These are phyloP conservation scores for Verticillium alfalfae DNA, from an alignment of 2,329 filamentous ascomycete species.

Conservation along the genomic window DNA sequence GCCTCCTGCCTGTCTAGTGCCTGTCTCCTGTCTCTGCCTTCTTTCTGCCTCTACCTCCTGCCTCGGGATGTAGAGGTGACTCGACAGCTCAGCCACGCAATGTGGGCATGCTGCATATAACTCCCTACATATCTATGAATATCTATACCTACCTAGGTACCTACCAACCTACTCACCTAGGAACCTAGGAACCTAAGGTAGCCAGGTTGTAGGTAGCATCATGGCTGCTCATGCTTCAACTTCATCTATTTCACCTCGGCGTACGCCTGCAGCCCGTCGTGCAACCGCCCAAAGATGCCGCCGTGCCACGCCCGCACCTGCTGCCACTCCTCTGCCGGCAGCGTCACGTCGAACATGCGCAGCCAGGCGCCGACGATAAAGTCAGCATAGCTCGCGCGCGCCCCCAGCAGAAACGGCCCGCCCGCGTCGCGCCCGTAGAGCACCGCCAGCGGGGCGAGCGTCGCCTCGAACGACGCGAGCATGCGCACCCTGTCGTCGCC, in stretches of 20 bases:
- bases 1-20: too few species aligned
- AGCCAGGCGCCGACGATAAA: conserved; percentile 53
- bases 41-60: too few species aligned
- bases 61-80: too few species aligned
- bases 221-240: too few species aligned
- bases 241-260: conserved; percentile 19
- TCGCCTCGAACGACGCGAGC: conserved; percentile 30
- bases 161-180: too few species aligned
- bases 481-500: conserved; percentile 33
- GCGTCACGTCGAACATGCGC: conserved; percentile 31
- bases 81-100: too few species aligned
- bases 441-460: conserved; percentile 33
- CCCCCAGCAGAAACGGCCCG: conserved; percentile 45
- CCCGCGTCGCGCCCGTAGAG: conserved; percentile 28
- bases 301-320: conserved; percentile 40
- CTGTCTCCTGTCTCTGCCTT: too few species aligned
- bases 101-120: too few species aligned
- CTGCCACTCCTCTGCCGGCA: conserved; percentile 42
- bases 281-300: conserved; percentile 42
- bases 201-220: too few species aligned
- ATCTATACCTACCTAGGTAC: too few species aligned
- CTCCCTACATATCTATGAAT: too few species aligned
- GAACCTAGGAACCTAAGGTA: too few species aligned
- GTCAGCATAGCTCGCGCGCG: conserved; percentile 44
- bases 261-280: conserved; percentile 37